Conservation (phyloP, 805 yeast species). For the Hanseniaspora pseudoguilliermondii region DNA sequence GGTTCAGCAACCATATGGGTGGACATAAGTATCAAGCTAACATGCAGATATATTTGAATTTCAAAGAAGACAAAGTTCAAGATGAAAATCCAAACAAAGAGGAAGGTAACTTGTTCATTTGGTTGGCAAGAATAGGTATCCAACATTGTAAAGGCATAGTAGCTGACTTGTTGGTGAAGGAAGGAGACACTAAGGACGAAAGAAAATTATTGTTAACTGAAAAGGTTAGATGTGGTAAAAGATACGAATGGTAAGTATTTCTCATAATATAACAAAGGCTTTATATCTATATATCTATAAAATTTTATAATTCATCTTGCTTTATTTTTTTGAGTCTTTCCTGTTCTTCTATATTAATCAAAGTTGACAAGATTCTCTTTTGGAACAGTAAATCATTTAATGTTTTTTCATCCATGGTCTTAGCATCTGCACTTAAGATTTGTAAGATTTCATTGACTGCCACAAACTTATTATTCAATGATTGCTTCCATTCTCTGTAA, state of each 20-base stretch:
- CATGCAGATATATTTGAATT: constrained; percentile 56
- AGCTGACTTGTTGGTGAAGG: constrained; percentile 50
- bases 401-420: neutral
- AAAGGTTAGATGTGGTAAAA: constrained; percentile 41
- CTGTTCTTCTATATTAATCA: constrained; percentile 3
- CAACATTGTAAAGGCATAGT: constrained; percentile 61
- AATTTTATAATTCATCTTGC: constrained; percentile 2
- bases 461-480: neutral
- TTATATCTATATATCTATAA: neutral
- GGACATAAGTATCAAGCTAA: constrained; percentile 94
- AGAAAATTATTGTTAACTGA: constrained; percentile 56
- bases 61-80: constrained; percentile 27
- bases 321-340: neutral
- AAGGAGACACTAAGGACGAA: constrained; percentile 39
- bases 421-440: neutral
- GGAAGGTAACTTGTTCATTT: constrained; percentile 42
- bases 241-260: constrained; percentile 36
- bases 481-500: constrained; percentile 2
- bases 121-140: constrained; percentile 84
- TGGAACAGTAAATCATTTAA: constrained; percentile 6
- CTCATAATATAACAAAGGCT: neutral
- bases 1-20: constrained; percentile 76
- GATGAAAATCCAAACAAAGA: neutral
- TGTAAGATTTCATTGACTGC: neutral
- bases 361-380: constrained; percentile 6